Base-by-base conservation (phyloP, 2,329 filamentous ascomycete species). In the Alternaria longipes region DNA sequence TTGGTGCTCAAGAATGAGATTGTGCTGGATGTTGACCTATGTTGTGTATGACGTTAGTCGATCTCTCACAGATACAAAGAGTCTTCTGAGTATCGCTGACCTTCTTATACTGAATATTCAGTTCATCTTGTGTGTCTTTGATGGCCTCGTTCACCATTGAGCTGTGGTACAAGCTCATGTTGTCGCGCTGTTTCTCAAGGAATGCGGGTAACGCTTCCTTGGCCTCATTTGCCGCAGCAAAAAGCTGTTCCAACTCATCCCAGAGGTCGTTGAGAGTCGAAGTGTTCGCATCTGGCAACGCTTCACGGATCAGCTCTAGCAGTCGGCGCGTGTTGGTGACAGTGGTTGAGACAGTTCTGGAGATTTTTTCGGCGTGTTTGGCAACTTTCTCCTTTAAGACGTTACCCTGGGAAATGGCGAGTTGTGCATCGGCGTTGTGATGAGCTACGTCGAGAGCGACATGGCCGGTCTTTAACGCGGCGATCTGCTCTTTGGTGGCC, bases 171-270 rank as follows among this genome's bases (percentile, higher is more conserved):
- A 76, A 59, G 26, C 63, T 66, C 60, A 72, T 65, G 51, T 72
- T 73, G 28, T 73, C 64, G 16, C 71, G 67, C 56, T 76, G 74
- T 57, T 71, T 73, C 40, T 75, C 65, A 2, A 77, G 51, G 54
- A 73, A 73, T 7, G 28, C 50, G 7, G 74, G 70, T 7, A 74
- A 41, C n/a, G 63, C 64, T 40, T 56, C 38, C 18, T 71, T 72
- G 12, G 69, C 59, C 0, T 65, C 62, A 14, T 64, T 68, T 22
- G 66, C 63, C 14, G 61, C 61, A 9, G 64, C 44, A 47, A 71
- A 70, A 3, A 77, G 63, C 24, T 66, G 53, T 54, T 76, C 68
- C 22, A 78, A 62, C 52, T 76, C 73, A 9, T 58, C 22, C 72
- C 71, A 75, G 3, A 76, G 59, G 3, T 58, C 18, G 6, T 75